Evolutionary conservation across 257 asterid species (phyloP), one percentile per base, ranked within the genome.

Genomic region (Rubia yunnanensis): DNA sequence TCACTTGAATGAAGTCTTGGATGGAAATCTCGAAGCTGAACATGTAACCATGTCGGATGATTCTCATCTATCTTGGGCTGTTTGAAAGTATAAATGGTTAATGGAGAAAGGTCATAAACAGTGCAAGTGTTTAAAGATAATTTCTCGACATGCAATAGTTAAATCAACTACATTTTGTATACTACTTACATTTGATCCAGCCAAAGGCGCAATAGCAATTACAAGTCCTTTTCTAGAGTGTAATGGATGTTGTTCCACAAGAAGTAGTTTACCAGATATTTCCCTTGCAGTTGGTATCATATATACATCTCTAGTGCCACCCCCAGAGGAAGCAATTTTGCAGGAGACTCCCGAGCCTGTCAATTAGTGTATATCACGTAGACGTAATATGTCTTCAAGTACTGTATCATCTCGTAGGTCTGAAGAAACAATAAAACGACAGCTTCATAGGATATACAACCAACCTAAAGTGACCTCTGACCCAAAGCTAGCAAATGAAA

Each of bases 121-220:
- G 39, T 3, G 18, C 62, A 50, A 65, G 8, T n/a, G 28, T 65
- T 7, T 9, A 10, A 52, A 30, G 13, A 39, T 2, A 20, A 18
- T 28, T 18, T 7, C 20, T 20, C 20, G 50, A 34, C 31, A 60
- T 20, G 48, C 17, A 60, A n/a, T 1, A 23, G 38, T 36, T 28
- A 15, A 64, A 31, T 34, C 55, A 49, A 36, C 48, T 56, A 32
- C 23, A 56, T 18, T 7, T 1, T 30, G 5, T 44, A 30, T 54
- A 59, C 15, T 20, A 72, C 71, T 65, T 32, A 72, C 71, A 15
- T 57, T 65, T 39, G 60, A 65, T 26, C 76, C 76, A 41, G 76
- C 76, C 71, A 72, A 49, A 18, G 76, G 76, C 44, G 76, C 76
- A 57, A 72, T 34, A 57, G 76, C 71, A 28, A 65, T 65, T 48